Percentiles rank a stretch among this genome's conserved stretches.
Conservation (phyloP, 1,284 basidiomycete genomes). For the Uromyces viciae-fabae region DNA sequence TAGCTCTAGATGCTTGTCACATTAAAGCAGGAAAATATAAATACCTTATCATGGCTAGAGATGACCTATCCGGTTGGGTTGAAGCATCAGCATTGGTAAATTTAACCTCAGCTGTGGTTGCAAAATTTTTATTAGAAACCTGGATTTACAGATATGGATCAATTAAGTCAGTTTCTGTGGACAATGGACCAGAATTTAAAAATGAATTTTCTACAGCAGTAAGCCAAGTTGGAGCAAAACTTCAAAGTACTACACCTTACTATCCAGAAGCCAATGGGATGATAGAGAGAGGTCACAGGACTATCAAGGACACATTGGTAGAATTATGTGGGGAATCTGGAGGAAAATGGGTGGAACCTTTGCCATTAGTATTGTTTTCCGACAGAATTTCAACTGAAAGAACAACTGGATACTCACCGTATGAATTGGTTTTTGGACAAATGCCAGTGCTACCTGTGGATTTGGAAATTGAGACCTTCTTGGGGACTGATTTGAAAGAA, state of each 20-base stretch:
- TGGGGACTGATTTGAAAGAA: background rate
- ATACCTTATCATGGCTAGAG: conserved; percentile 12
- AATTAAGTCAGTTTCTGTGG: background rate
- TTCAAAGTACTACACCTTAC: background rate
- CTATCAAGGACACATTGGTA: background rate
- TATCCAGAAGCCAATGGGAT: background rate
- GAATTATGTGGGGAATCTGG: background rate
- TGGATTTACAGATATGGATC: conserved; percentile 1
- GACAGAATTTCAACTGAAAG: conserved; percentile 4
- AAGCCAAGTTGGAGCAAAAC: background rate
- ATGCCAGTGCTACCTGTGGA: background rate
- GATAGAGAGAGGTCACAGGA: background rate
- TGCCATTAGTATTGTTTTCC: background rate
- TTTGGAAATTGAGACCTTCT: background rate
- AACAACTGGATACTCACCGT: background rate
- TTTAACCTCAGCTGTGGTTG: background rate
- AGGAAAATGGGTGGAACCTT: background rate
- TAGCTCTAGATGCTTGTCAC: conserved; percentile 3
- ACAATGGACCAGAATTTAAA: conserved; percentile 6
- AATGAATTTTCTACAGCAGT: background rate
- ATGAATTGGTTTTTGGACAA: conserved; percentile 5
- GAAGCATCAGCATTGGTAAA: background rate
- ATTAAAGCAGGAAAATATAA: background rate
- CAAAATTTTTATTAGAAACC: background rate
- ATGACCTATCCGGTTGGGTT: conserved; percentile 24